Base-by-base conservation (phyloP, 225 moss, liverwort and hornwort genomes). In the Physcomitrellopsis africana region DNA sequence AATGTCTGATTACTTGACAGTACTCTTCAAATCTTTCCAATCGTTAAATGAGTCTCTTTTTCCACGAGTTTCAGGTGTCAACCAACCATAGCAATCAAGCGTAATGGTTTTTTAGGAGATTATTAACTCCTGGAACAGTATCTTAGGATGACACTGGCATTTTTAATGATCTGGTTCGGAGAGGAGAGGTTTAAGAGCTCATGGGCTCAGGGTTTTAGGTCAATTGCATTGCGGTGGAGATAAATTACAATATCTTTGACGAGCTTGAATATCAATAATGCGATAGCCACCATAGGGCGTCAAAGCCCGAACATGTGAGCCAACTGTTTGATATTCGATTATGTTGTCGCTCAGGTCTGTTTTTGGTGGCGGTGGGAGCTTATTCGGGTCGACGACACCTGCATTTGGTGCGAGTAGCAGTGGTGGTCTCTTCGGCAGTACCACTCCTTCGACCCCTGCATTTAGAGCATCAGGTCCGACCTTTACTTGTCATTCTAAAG, bases 381-480 rank as follows among this genome's bases (percentile, higher is more conserved):
- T 55, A 0, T 16, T 3, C 52, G 16, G 17, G 5, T 52, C 52
- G 16, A 77, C 87, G 14, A 70, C 77, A 22, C 56, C 77, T 56
- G 54, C 60, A 0, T 63, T 62, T 63, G 73, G 63, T 64, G 78
- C 70, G 9, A 56, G 77, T 54, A 64, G 70, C 41, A 26, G 70
- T 29, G 70, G 77, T 45, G 78, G 78, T 41, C 66, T 78, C 18
- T 78, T 78, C 58, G 78, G 78, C 57, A 72, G 59, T 48, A 32
- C 65, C 13, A 72, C 78, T 48, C 78, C 78, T 65, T 62, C 77
- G 53, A 77, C 77, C 7, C 77, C 77, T 63, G 77, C 72, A 22
- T 78, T 78, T 64, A 52, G 73, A 62, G 15, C 73, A 51, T 49
- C 87, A 68, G 87, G 87, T 87, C 58, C 47, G 79, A 58, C 22